Evolutionary conservation across 208 protist genomes (phyloP), one percentile per base, ranked within the genome.

Genomic region (Phytomonas francai): DNA sequence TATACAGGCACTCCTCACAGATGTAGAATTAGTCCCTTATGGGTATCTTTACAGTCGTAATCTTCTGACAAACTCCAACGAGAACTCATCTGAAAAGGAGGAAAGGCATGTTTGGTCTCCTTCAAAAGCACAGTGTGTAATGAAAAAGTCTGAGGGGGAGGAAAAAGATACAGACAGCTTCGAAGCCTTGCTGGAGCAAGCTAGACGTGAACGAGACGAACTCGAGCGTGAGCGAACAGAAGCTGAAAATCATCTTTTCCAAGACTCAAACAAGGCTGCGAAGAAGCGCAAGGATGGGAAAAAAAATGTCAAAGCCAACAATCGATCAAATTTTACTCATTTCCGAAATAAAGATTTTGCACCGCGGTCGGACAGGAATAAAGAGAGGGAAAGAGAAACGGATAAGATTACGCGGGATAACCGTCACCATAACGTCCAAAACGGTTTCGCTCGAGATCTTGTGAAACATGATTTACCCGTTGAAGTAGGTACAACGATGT

Each of bases 221-320:
- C 39, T 54, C 34, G 80, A 83, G 67, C 73, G 70, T 3, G 75
- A 70, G 65, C 71, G 57, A 25, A 60, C 72, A 49, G 79, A 82
- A 51, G 63, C 58, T 0, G 72, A 65, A 29, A 61, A 54, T 16
- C 61, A 74, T 28, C 64, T 68, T 29, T 36, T 11, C 33, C 33
- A 36, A 36, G 74, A 79, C 3, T 66, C 61, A 3, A 73, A 68
- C 57, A 71, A 71, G 16, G 74, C 77, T 22, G 59, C 65, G 12
- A 56, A 73, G 42, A 65, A 64, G 61, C 67, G 71, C n/a, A 33
- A 28, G 25, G 58, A 51, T 0, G 73, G 77, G 56, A 94, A 94
- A 65, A 91, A 90, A 72, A 92, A 94, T 68, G 88, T 94, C 12
- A 94, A 94, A 79, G 80, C 83, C 39, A 94, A 94, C 65, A 94